Evolutionary conservation across 805 yeast species (phyloP).

Genomic region (Yarrowia sp.): DNA sequence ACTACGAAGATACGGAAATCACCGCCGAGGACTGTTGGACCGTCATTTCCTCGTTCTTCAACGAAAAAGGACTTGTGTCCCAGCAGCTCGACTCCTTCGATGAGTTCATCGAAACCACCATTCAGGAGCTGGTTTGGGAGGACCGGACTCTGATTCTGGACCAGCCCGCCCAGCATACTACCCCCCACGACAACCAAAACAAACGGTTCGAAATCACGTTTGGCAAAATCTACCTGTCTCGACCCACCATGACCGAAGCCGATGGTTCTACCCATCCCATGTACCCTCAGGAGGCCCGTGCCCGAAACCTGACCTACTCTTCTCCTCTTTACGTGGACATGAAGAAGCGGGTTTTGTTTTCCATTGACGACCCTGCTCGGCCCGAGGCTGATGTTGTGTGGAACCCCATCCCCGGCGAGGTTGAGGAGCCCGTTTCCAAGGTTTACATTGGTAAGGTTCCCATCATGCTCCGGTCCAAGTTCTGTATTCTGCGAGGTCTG

Average conservation of each 20-base stretch:
- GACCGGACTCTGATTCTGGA: slow-evolving; percentile 91
- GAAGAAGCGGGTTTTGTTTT: slow-evolving; percentile 81
- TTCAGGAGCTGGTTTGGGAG: slow-evolving; percentile 95
- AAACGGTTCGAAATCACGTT: slow-evolving; percentile 94
- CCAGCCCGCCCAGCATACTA: slow-evolving; percentile 96
- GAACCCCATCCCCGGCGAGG: slow-evolving; percentile 54
- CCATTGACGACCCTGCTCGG: slow-evolving; percentile 61
- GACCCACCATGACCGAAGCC: slow-evolving; percentile 98
- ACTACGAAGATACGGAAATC: slow-evolving; percentile 68
- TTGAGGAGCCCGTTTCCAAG: slow-evolving; percentile 70
- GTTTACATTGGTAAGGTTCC: slow-evolving; percentile 97
- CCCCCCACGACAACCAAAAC: slow-evolving; percentile 83
- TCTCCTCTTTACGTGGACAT: slow-evolving; percentile 95
- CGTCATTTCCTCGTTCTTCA: slow-evolving; percentile 92
- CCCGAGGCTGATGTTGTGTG: slow-evolving; percentile 43
- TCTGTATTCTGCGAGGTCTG: slow-evolving; percentile 85
- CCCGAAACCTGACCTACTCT: slow-evolving; percentile 92
- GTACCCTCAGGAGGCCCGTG: slow-evolving; percentile 97
- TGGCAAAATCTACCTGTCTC: slow-evolving; percentile 93
- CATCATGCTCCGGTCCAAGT: slow-evolving; percentile 94
- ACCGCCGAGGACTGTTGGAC: slow-evolving; percentile 99
- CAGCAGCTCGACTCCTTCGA: slow-evolving; percentile 98
- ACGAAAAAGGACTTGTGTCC: slow-evolving; percentile 93
- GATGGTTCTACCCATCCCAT: slow-evolving; percentile 99
- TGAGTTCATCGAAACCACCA: slow-evolving; percentile 93